A percentile compares a stretch with the other conserved stretches of the same genome.
Conservation (phyloP, 192 early-diverging fungal genomes). For the Hyaloraphidium curvatum region DNA sequence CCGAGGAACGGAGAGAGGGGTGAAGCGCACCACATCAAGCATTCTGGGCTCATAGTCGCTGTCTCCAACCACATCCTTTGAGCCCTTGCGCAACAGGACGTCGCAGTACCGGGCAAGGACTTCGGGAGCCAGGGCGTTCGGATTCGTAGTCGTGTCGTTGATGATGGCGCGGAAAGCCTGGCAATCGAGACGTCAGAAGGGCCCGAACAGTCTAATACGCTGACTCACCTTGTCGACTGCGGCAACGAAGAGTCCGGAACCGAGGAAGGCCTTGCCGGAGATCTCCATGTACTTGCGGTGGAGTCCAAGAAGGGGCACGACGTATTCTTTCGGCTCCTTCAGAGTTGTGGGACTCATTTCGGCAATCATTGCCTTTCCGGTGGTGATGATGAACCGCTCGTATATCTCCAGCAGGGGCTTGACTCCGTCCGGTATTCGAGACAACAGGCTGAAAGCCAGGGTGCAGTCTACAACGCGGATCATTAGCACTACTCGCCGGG, state of each 20-base stretch:
- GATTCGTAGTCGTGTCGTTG: constrained; percentile 31
- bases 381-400: constrained; percentile 37
- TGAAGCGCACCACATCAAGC: constrained; percentile 27
- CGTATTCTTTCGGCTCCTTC: constrained; percentile 57
- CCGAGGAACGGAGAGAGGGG: background rate
- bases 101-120: constrained; percentile 70
- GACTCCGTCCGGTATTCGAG: constrained; percentile 42
- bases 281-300: constrained; percentile 43
- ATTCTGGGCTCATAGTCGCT: constrained; percentile 49
- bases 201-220: background rate
- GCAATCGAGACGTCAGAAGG: background rate
- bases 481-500: background rate
- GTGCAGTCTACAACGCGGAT: constrained; percentile 30
- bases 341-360: constrained; percentile 17
- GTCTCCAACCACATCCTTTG: constrained; percentile 22
- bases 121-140: constrained; percentile 40
- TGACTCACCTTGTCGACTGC: constrained; percentile 48
- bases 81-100: constrained; percentile 40
- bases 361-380: constrained; percentile 32
- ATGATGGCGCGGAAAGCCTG: constrained; percentile 51
- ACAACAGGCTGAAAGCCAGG: constrained; percentile 42
- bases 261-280: constrained; percentile 34
- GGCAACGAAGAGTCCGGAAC: constrained; percentile 47
- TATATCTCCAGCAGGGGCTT: constrained; percentile 34
- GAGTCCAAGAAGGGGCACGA: constrained; percentile 38